Evolutionary conservation across 371 early-diverging fungal genomes (phyloP).

Genomic region (Mortierella sp.): DNA sequence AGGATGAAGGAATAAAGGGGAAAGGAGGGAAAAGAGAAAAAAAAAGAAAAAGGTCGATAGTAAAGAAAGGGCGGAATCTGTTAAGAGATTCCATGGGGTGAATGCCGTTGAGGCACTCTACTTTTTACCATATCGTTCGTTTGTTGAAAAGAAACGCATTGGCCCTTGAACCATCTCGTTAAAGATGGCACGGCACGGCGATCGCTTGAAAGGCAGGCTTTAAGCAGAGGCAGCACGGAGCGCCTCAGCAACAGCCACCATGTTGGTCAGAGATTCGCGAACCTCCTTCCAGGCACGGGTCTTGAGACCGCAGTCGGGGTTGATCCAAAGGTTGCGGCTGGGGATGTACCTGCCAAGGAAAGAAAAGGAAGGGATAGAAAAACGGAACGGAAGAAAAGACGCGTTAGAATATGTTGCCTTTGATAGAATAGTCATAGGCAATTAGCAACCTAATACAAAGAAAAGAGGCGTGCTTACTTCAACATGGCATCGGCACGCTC

Average conservation of each 20-base stretch:
- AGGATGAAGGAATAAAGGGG: background rate
- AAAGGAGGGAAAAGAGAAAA: conserved; percentile 5
- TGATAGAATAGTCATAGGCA: background rate
- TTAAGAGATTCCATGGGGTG: conserved; percentile 59
- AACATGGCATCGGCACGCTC: conserved; percentile 81
- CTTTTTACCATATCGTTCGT: conserved; percentile 60
- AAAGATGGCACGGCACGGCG: conserved; percentile 24
- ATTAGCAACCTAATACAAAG: background rate
- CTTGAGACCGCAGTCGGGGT: conserved; percentile 99
- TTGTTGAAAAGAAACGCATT: conserved; percentile 62
- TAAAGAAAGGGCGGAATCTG: conserved; percentile 47
- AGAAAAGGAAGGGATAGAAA: too few relatives aligned
- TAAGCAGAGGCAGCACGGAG: conserved; percentile 65
- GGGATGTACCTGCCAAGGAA: conserved; percentile 70
- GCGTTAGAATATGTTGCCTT: background rate
- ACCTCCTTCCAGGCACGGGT: conserved; percentile 96
- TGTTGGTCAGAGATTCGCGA: conserved; percentile 87
- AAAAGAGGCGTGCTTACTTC: conserved; percentile 61
- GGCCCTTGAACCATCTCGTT: conserved; percentile 45
- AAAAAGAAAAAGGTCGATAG: conserved; percentile 18
- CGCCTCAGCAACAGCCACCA: conserved; percentile 85
- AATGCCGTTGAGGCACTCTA: conserved; percentile 60
- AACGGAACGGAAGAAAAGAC: too few relatives aligned
- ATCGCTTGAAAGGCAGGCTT: conserved; percentile 22
- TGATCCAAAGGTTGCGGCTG: conserved; percentile 90